phyloP scores from a whole-genome alignment of 2,329 filamentous ascomycete genomes.

The Xylaria sp. region DNA sequence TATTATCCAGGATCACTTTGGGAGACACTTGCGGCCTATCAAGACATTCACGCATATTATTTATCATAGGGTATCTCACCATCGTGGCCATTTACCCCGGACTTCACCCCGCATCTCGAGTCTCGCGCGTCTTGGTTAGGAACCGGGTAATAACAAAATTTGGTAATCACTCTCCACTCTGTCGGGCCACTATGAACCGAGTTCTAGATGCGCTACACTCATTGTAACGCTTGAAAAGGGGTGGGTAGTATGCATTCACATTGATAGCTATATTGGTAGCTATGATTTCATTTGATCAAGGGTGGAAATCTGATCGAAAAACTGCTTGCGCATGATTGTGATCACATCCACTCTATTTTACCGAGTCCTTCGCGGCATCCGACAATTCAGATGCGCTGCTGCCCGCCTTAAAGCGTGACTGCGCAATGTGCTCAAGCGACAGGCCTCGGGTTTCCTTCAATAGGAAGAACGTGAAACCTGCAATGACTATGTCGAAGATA shows the following conservation, averaged over 20 bases:
- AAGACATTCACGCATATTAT: conserved; percentile 10
- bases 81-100: background rate
- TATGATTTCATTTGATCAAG: too few species aligned
- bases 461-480: conserved; percentile 60
- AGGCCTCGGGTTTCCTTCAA: conserved; percentile 77
- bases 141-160: conserved; percentile 27
- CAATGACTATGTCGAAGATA: conserved; percentile 56
- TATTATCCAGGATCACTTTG: background rate
- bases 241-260: conserved; percentile 3
- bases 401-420: conserved; percentile 44
- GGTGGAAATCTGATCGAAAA: background rate
- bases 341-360: conserved; percentile 25
- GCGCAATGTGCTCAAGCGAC: conserved; percentile 67
- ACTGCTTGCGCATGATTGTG: conserved; percentile 19
- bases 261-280: conserved; percentile 3
- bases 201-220: background rate
- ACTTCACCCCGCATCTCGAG: conserved; percentile 33
- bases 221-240: background rate
- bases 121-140: background rate
- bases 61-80: conserved; percentile 2
- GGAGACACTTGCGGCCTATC: background rate
- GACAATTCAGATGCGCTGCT: conserved; percentile 29
- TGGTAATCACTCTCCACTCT: conserved; percentile 20
- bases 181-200: conserved; percentile 28
- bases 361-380: conserved; percentile 19